Percentiles rank a stretch among this genome's conserved stretches.
Evolutionary conservation across 169 alveolate species (phyloP).

Genomic region (Plasmodium reichenowi): DNA sequence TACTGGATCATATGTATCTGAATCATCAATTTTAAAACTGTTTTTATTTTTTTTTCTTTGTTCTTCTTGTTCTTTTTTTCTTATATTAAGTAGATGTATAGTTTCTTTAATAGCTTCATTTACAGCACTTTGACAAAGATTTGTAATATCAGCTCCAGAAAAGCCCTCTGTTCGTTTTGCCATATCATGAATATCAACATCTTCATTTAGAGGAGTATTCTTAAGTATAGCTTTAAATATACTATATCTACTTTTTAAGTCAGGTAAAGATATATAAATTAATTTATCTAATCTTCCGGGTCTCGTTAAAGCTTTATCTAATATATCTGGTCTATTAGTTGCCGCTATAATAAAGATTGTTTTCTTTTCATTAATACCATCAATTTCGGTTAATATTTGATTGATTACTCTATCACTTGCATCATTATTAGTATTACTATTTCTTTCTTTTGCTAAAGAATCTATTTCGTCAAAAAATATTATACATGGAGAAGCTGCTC

Average conservation of each 20-base stretch:
- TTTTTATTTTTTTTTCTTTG: constrained; percentile 42
- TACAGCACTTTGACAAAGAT: constrained; percentile 94
- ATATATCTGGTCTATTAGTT: constrained; percentile 95
- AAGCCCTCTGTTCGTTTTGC: constrained; percentile 91
- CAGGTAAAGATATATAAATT: constrained; percentile 96
- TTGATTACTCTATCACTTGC: constrained; percentile 96
- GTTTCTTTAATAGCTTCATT: constrained; percentile 95
- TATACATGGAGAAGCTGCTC: constrained; percentile 93
- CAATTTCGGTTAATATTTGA: constrained; percentile 96
- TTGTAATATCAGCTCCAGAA: constrained; percentile 97
- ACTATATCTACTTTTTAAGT: constrained; percentile 92
- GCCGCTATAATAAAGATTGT: constrained; percentile 95
- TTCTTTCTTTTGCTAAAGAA: constrained; percentile 95
- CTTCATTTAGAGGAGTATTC: constrained; percentile 93
- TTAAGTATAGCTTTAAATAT: constrained; percentile 91
- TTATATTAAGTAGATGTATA: constrained; percentile 81
- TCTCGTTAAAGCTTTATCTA: constrained; percentile 95
- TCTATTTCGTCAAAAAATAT: constrained; percentile 99
- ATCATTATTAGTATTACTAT: constrained; percentile 92
- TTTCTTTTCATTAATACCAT: constrained; percentile 93
- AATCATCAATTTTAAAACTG: constrained; percentile 53
- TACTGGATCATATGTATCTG: constrained; percentile 93
- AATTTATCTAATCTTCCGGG: constrained; percentile 95
- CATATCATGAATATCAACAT: constrained; percentile 89
- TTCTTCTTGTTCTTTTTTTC: constrained; percentile 55